Percentiles rank a stretch among this genome's conserved stretches.
phyloP scores from a whole-genome alignment of 2,329 filamentous ascomycete genomes.

The Pseudogymnoascus sp. region DNA sequence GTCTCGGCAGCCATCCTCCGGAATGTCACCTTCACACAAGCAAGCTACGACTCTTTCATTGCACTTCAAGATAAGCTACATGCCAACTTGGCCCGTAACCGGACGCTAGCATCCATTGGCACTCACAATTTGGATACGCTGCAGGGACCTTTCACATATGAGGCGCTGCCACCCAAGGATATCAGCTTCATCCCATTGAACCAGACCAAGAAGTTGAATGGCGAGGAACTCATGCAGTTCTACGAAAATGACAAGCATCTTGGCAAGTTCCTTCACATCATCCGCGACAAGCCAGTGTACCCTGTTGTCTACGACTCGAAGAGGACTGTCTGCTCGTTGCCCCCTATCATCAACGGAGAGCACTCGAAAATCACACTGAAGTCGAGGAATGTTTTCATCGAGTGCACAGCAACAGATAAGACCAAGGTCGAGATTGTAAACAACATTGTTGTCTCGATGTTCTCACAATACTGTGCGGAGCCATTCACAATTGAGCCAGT shows the following conservation, averaged over 20 bases:
- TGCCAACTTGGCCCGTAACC: slow-evolving; percentile 85
- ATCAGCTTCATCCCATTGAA: slow-evolving; percentile 89
- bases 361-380: slow-evolving; percentile 91
- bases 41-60: slow-evolving; percentile 95
- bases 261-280: slow-evolving; percentile 85
- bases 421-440: slow-evolving; percentile 95
- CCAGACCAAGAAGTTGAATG: slow-evolving; percentile 82
- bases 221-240: slow-evolving; percentile 82
- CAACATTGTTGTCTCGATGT: slow-evolving; percentile 96
- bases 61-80: slow-evolving; percentile 95
- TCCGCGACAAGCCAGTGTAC: slow-evolving; percentile 87
- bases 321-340: slow-evolving; percentile 79
- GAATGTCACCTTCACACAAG: slow-evolving; percentile 84
- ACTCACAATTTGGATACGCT: slow-evolving; percentile 94
- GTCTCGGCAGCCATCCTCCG: slow-evolving; percentile 84
- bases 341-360: slow-evolving; percentile 95
- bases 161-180: slow-evolving; percentile 82
- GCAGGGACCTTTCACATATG: slow-evolving; percentile 92
- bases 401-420: slow-evolving; percentile 90
- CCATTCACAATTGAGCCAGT: slow-evolving; percentile 90
- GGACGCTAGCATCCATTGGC: slow-evolving; percentile 92
- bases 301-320: slow-evolving; percentile 92
- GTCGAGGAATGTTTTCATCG: slow-evolving; percentile 92
- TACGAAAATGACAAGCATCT: slow-evolving; percentile 94
- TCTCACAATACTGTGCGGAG: slow-evolving; percentile 82